These are phyloP conservation scores for Nicotiana attenuata DNA, from an alignment of 257 asterid species.

Conservation along the genomic window DNA sequence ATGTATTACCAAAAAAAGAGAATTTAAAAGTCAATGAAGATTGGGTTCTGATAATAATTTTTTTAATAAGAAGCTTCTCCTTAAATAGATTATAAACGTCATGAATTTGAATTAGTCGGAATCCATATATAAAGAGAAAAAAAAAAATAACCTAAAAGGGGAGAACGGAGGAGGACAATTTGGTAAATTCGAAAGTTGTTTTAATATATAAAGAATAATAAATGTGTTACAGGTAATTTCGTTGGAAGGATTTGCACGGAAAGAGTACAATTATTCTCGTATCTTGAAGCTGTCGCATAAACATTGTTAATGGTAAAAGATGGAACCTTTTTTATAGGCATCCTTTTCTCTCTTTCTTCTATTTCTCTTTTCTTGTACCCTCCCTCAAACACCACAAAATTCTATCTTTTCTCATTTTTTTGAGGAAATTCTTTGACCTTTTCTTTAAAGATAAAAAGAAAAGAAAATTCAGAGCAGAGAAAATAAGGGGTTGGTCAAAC, in stretches of 20 bases:
- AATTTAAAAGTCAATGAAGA: too few relatives aligned
- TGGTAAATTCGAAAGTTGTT: background rate
- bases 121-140: too few relatives aligned
- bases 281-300: background rate
- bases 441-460: constrained; percentile 13
- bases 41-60: too few relatives aligned
- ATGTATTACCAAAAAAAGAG: too few relatives aligned
- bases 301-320: background rate
- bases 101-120: too few relatives aligned
- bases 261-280: constrained; percentile 38
- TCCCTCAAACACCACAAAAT: constrained; percentile 2
- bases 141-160: too few relatives aligned
- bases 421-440: background rate
- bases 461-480: constrained; percentile 27
- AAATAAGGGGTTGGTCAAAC: constrained; percentile 26
- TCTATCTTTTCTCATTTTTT: background rate
- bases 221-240: constrained; percentile 36
- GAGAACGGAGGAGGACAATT: background rate
- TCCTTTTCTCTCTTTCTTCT: constrained; percentile 12
- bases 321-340: background rate
- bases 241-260: constrained; percentile 74
- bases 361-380: constrained; percentile 20
- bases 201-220: background rate
- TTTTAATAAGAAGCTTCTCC: too few relatives aligned
- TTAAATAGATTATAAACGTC: too few relatives aligned